Evolutionary conservation across 2,329 filamentous ascomycete genomes (phyloP), one percentile per base, ranked within the genome.

Genomic region (Penicillium capsulatum): DNA sequence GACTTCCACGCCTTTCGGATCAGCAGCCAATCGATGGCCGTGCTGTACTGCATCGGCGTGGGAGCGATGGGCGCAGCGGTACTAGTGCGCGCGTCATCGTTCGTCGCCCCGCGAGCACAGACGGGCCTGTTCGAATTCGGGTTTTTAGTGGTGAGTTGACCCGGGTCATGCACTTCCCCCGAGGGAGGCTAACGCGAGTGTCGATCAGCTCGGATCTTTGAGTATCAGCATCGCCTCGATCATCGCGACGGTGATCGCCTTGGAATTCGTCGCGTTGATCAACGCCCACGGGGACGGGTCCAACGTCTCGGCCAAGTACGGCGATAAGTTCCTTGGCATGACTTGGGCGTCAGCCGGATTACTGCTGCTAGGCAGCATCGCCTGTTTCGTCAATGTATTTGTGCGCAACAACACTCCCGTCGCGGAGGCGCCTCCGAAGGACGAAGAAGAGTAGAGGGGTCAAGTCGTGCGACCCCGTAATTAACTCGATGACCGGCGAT

Each of bases 141-240:
- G 5, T 51, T 80, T 7, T 62, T 73, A 13, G 54, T 68, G 29
- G 66, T 69, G 57, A 52, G 65, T 57, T n/a, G n/a, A n/a, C 26
- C 9, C 26, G 9, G 19, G 19, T 28, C 10, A 28, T 28, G 26
- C 9, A n/a, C 4, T 11, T 11, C n/a, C 13, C 13, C 26, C 26
- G 6, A 28, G 5, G 6, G n/a, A n/a, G 26, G 26, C 26, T 28
- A 28, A 28, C 6, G 6, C 13, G n/a, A n/a, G 10, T 28, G 24
- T 31, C 22, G 28, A 38, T 37, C 43, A 69, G 65, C 53, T 79
- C n/a, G 71, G 73, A 0, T 77, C 80, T 45, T 28, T 79, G 5
- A 65, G 80, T 9, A 74, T 84, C 53, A 84, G 84, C 3, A 80
- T 82, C 36, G 81, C 84, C 33, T 90, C 84, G 14, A 87, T 87